These are phyloP conservation scores for California macrophylla DNA, from an alignment of 441 rosid species.

Conservation along the genomic window DNA sequence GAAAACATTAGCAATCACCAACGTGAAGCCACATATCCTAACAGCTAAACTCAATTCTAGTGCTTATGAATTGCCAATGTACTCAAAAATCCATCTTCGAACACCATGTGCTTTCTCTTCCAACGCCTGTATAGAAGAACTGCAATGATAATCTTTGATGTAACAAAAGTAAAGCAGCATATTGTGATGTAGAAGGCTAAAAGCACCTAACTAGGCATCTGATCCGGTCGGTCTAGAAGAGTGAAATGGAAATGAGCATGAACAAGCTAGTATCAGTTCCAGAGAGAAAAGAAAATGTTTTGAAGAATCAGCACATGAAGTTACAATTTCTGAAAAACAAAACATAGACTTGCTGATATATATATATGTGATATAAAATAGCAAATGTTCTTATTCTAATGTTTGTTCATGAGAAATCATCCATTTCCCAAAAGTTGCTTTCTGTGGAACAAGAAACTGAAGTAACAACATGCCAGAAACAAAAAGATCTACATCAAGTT, in stretches of 20 bases:
- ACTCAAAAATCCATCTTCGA: conserved; percentile 48
- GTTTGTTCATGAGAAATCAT: neutral
- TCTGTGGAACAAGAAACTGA: neutral
- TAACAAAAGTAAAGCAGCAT: conserved; percentile 45
- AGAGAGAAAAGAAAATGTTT: too few species aligned
- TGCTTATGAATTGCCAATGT: neutral
- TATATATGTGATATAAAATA: neutral
- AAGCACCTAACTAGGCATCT: conserved; percentile 41
- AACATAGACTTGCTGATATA: neutral
- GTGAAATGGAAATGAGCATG: neutral
- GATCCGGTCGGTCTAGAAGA: neutral
- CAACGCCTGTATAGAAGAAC: conserved; percentile 59
- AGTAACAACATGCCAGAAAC: neutral
- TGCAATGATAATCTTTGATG: conserved; percentile 50
- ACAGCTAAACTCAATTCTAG: neutral
- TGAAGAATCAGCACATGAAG: neutral
- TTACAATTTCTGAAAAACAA: neutral
- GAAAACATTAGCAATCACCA: neutral
- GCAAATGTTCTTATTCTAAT: neutral
- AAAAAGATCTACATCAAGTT: neutral
- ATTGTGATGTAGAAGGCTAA: conserved; percentile 49
- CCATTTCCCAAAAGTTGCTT: neutral
- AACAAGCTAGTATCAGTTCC: neutral
- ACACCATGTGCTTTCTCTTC: conserved; percentile 38
- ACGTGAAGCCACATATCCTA: neutral